phyloP scores from a whole-genome alignment of 257 asterid species.

The Solanum dulcamara region DNA sequence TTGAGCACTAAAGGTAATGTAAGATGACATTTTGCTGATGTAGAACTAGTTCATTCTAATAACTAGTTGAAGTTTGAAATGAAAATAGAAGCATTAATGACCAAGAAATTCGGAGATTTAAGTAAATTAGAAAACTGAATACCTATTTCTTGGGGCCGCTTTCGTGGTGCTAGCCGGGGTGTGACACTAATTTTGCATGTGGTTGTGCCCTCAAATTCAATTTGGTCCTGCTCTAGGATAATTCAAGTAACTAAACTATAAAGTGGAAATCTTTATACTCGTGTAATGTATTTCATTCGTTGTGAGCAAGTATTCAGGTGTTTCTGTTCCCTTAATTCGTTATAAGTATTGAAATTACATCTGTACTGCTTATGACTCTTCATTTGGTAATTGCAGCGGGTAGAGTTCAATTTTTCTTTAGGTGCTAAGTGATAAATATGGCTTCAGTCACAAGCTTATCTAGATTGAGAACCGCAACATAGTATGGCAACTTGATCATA shows the following conservation, averaged over 20 bases:
- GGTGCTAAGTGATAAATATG: neutral
- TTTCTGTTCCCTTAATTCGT: neutral
- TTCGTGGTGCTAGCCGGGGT: neutral
- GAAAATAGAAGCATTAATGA: neutral
- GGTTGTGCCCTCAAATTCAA: neutral
- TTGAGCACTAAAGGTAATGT: slow-evolving; percentile 83
- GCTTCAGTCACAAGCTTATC: neutral
- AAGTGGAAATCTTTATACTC: neutral
- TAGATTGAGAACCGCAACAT: neutral
- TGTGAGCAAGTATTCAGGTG: neutral
- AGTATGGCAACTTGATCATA: neutral
- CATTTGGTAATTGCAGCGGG: neutral
- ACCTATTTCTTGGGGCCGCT: neutral
- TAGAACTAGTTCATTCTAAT: slow-evolving; percentile 9
- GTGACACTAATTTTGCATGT: neutral
- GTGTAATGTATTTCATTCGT: neutral
- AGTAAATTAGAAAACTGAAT: neutral
- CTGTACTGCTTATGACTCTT: neutral
- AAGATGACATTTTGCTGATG: slow-evolving; percentile 7
- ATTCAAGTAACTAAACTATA: neutral
- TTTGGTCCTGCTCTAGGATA: neutral
- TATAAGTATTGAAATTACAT: neutral
- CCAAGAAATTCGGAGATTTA: neutral
- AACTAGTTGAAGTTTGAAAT: neutral
- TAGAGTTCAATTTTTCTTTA: neutral